phyloP scores from a whole-genome alignment of 148 eudicot species.

The Vaccinium macrocarpon region DNA sequence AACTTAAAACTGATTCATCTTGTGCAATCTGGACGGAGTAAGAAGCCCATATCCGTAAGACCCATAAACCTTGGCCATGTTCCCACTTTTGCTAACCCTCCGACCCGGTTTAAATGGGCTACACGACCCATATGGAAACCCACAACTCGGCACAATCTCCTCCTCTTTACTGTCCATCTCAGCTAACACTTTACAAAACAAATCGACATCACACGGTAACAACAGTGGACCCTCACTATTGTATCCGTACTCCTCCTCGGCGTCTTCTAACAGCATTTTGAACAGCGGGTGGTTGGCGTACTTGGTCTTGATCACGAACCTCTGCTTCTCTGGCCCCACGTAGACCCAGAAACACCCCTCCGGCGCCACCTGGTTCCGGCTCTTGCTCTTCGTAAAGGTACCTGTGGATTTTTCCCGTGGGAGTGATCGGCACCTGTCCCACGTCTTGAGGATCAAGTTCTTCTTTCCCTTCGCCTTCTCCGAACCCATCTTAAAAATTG shows the following conservation, averaged over 20 bases:
- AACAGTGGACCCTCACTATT: slow-evolving; percentile 49
- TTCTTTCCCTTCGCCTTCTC: slow-evolving; percentile 14
- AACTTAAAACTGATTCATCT: slow-evolving; percentile 27
- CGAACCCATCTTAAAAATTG: slow-evolving; percentile 10
- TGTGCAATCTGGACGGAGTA: slow-evolving; percentile 39
- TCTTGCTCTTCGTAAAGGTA: slow-evolving; percentile 23
- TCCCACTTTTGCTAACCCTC: slow-evolving; percentile 4
- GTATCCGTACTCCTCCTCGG: slow-evolving; percentile 52
- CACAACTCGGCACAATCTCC: slow-evolving; percentile 18
- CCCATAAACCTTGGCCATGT: slow-evolving; percentile 18
- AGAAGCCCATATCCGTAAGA: slow-evolving; percentile 30
- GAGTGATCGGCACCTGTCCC: slow-evolving; percentile 27
- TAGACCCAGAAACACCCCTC: slow-evolving; percentile 59
- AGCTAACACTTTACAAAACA: slow-evolving; percentile 47
- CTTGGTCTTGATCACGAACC: slow-evolving; percentile 60
- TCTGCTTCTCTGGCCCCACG: slow-evolving; percentile 56
- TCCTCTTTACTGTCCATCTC: slow-evolving; percentile 42
- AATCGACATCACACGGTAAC: slow-evolving; percentile 57
- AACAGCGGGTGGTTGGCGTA: slow-evolving; percentile 54
- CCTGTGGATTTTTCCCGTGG: neutral
- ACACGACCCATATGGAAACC: slow-evolving; percentile 32
- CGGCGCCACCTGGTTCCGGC: slow-evolving; percentile 23
- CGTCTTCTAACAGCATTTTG: slow-evolving; percentile 53
- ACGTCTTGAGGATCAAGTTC: slow-evolving; percentile 31
- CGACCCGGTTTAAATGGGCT: slow-evolving; percentile 44